A percentile compares a stretch with the other conserved stretches of the same genome.
Conservation (phyloP, 805 yeast genomes). For the Spathaspora hagerdaliae region DNA sequence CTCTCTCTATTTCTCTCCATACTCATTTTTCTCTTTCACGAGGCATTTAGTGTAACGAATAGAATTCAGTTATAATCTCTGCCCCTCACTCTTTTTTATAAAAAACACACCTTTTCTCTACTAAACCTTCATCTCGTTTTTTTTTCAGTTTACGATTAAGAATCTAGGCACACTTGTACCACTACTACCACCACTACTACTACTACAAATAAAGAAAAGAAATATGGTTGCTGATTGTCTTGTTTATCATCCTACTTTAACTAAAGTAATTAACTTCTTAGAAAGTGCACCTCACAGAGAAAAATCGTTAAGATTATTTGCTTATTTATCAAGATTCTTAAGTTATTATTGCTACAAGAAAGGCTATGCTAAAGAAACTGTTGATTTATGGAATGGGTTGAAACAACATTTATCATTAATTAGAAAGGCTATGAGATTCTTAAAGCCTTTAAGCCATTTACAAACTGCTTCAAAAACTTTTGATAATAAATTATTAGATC, state of each 20-base stretch:
- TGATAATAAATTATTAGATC: slow-evolving; percentile 68
- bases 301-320: slow-evolving; percentile 72
- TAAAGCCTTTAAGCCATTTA: slow-evolving; percentile 74
- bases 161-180: neutral
- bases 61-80: too few relatives aligned
- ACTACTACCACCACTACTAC: neutral
- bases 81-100: too few relatives aligned
- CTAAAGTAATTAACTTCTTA: slow-evolving; percentile 57
- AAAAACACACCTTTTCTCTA: too few relatives aligned
- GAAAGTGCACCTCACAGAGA: slow-evolving; percentile 75
- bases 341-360: slow-evolving; percentile 55
- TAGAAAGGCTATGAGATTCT: slow-evolving; percentile 79
- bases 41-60: too few relatives aligned
- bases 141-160: too few relatives aligned
- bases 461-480: slow-evolving; percentile 63
- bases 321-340: slow-evolving; percentile 74
- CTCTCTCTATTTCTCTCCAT: too few relatives aligned
- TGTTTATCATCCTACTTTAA: slow-evolving; percentile 69
- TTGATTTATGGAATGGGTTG: slow-evolving; percentile 49
- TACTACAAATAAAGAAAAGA: neutral
- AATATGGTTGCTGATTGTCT: slow-evolving; percentile 64
- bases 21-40: too few relatives aligned
- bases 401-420: slow-evolving; percentile 62
- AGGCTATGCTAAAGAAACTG: slow-evolving; percentile 47
- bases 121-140: too few relatives aligned